Evolutionary conservation across 2,329 filamentous ascomycete species (phyloP).

Genomic region (Ascochyta clinopodiicola): DNA sequence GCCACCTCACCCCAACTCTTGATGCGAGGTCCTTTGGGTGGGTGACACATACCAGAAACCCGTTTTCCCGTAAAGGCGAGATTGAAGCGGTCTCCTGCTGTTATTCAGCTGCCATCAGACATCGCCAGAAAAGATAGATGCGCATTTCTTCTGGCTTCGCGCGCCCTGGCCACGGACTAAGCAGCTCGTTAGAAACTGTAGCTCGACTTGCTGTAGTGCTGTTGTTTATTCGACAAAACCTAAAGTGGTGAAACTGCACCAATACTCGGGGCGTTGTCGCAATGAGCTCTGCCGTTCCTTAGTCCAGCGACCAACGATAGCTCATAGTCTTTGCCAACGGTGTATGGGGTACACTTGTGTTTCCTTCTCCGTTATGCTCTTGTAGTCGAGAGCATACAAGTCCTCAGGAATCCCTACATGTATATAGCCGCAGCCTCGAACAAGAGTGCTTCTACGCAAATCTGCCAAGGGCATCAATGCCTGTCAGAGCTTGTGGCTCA

Average conservation of each 20-base stretch:
- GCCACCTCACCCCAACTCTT: slow-evolving; percentile 20
- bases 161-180: neutral
- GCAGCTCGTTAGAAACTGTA: neutral
- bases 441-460: slow-evolving; percentile 30
- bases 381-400: slow-evolving; percentile 13
- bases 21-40: slow-evolving; percentile 7
- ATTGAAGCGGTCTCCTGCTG: slow-evolving; percentile 1
- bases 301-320: neutral
- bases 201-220: neutral
- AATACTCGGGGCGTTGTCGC: neutral
- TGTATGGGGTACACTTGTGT: neutral
- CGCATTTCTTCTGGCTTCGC: neutral
- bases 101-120: slow-evolving; percentile 1
- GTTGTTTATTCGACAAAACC: neutral
- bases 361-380: neutral
- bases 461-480: slow-evolving; percentile 34
- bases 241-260: neutral
- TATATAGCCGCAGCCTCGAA: slow-evolving; percentile 21
- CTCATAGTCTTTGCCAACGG: neutral
- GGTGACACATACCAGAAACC: slow-evolving; percentile 20
- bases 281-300: neutral
- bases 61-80: slow-evolving; percentile 6
- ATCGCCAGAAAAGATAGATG: neutral
- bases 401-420: slow-evolving; percentile 23
- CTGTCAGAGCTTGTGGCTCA: slow-evolving; percentile 30